Evolutionary conservation across 441 rosid species (phyloP).

Genomic region (Isatis lusitanica): DNA sequence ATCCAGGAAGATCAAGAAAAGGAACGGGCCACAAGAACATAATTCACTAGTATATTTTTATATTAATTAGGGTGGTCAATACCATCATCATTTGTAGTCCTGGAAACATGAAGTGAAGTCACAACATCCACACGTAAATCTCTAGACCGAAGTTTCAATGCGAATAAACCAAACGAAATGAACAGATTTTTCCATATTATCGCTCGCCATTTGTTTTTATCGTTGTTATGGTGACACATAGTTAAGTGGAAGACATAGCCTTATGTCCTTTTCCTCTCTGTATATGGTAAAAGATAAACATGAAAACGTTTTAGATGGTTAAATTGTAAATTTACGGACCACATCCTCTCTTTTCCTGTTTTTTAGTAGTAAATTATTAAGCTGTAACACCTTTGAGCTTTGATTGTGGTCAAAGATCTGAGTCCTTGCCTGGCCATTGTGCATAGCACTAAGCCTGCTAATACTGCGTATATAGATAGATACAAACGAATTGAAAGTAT

Average conservation of each 20-base stretch:
- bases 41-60: not conserved
- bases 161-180: not conserved
- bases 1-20: slow-evolving; percentile 28
- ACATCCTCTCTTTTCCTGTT: no score
- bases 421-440: slow-evolving; percentile 3
- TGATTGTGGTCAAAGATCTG: not conserved
- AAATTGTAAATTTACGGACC: not conserved
- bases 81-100: not conserved
- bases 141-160: not conserved
- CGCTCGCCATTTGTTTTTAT: not conserved
- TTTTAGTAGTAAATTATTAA: no score
- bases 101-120: not conserved
- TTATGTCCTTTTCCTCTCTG: not conserved
- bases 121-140: not conserved
- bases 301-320: not conserved
- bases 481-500: not conserved
- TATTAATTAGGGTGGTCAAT: not conserved
- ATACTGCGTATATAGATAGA: not conserved
- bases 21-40: slow-evolving; percentile 1
- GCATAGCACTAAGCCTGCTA: slow-evolving; percentile 27
- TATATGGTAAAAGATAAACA: not conserved
- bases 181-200: not conserved
- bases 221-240: not conserved
- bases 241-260: not conserved
- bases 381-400: not conserved